Evolutionary conservation across 805 yeast species (phyloP).

Genomic region (Wickerhamiella qilinensis): DNA sequence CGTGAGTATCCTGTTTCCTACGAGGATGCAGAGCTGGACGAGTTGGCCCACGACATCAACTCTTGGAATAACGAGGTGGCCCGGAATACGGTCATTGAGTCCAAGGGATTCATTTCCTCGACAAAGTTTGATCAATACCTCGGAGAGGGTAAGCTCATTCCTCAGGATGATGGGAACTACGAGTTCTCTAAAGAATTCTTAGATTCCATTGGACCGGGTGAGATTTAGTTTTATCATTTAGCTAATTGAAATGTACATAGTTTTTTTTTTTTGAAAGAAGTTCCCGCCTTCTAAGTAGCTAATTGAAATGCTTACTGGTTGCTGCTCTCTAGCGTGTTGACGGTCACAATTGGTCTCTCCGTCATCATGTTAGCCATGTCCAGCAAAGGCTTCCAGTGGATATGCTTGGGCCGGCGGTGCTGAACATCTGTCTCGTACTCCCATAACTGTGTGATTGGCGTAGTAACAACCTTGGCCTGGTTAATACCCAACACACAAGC

Average conservation of each 20-base stretch:
- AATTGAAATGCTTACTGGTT: too few species aligned
- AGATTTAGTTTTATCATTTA: not conserved
- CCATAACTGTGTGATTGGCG: constrained; percentile 59
- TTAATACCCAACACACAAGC: constrained; percentile 70
- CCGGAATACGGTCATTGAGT: constrained; percentile 68
- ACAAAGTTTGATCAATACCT: constrained; percentile 66
- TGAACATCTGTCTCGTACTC: constrained; percentile 73
- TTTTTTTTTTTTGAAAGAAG: not conserved
- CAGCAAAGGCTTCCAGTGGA: constrained; percentile 67
- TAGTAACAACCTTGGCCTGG: constrained; percentile 58
- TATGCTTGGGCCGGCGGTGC: constrained; percentile 73
- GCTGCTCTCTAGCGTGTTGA: not conserved
- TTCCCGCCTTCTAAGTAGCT: too few species aligned
- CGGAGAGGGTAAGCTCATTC: constrained; percentile 51
- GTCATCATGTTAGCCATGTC: constrained; percentile 74
- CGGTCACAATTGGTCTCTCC: constrained; percentile 18
- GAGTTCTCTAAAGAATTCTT: constrained; percentile 14
- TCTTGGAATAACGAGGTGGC: constrained; percentile 53
- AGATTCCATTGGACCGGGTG: constrained; percentile 2
- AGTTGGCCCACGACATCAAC: constrained; percentile 41
- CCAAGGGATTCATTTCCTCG: constrained; percentile 93
- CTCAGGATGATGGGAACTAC: constrained; percentile 39
- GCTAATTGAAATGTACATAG: not conserved
- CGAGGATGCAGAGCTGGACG: constrained; percentile 40
- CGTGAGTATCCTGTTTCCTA: constrained; percentile 41